phyloP scores from a whole-genome alignment of 768 basidiomycete genomes.

The Phlebiopsis flavidoalba region DNA sequence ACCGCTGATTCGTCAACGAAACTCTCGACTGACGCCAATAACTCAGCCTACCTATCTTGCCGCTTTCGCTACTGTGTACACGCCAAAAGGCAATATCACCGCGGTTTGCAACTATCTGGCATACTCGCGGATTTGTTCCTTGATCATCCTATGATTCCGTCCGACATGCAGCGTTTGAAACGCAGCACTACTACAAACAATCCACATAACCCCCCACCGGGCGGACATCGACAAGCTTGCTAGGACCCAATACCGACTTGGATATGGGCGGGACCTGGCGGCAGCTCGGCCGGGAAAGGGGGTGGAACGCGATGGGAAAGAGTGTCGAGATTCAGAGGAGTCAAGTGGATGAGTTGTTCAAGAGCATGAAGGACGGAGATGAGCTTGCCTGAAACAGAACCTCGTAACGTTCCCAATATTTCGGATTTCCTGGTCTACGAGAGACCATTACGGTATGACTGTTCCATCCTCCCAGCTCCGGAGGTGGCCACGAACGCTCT shows the following conservation, averaged over 20 bases:
- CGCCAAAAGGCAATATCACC: slow-evolving; percentile 87
- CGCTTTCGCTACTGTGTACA: slow-evolving; percentile 85
- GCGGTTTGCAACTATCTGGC: slow-evolving; percentile 77
- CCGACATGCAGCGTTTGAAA: slow-evolving; percentile 51
- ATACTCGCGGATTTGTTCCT: slow-evolving; percentile 61
- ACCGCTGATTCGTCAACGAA: slow-evolving; percentile 1
- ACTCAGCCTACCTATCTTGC: slow-evolving; percentile 76
- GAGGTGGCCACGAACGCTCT: slow-evolving; percentile 83
- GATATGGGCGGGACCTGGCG: slow-evolving; percentile 36
- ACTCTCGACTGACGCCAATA: slow-evolving; percentile 7
- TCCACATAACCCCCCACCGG: slow-evolving; percentile 80
- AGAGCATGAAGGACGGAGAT: slow-evolving; percentile 80
- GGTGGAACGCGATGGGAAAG: slow-evolving; percentile 67
- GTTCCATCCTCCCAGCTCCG: slow-evolving; percentile 34
- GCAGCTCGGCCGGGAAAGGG: slow-evolving; percentile 30
- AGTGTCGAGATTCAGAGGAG: slow-evolving; percentile 88
- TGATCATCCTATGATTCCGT: slow-evolving; percentile 72
- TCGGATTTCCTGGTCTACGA: not conserved
- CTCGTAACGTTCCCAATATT: slow-evolving; percentile 53
- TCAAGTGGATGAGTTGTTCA: slow-evolving; percentile 93
- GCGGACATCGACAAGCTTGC: slow-evolving; percentile 47
- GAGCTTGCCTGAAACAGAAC: slow-evolving; percentile 83
- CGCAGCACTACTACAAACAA: slow-evolving; percentile 83
- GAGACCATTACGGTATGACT: slow-evolving; percentile 13
- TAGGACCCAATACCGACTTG: slow-evolving; percentile 34